These are phyloP conservation scores for Nitzschia sp. DNA, from an alignment of 108 stramenopile species.

Conservation along the genomic window DNA sequence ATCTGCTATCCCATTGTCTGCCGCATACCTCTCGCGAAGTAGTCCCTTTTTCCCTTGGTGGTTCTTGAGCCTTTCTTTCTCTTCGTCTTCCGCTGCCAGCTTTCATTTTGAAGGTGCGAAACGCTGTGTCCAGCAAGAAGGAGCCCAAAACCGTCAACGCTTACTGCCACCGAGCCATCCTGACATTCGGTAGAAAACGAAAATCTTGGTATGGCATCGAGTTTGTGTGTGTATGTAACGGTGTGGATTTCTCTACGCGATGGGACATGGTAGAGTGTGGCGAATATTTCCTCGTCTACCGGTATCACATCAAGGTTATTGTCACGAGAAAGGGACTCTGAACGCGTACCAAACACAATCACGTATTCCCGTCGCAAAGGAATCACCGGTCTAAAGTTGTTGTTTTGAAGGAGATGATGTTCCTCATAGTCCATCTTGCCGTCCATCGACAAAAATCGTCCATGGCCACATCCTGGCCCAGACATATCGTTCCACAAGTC, in stretches of 20 bases:
- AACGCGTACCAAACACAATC: not conserved
- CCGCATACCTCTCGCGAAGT: conserved; percentile 11
- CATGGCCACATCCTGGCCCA: not conserved
- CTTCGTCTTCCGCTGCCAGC: not conserved
- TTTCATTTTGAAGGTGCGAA: not conserved
- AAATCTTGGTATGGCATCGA: not conserved
- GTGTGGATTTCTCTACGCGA: not conserved
- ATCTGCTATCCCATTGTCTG: conserved; percentile 5
- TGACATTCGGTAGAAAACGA: not conserved
- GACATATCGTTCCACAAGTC: not conserved
- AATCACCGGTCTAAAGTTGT: not conserved
- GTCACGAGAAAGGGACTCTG: not conserved
- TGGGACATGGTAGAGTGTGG: not conserved
- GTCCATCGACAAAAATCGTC: no score
- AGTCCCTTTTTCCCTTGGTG: conserved; percentile 2
- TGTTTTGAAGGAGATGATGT: not conserved
- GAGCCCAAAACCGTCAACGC: not conserved
- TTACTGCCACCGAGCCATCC: not conserved
- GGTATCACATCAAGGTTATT: not conserved
- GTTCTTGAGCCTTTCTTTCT: not conserved
- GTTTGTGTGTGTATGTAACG: not conserved
- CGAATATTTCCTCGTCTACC: not conserved
- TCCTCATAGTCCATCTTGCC: no score
- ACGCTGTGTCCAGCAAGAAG: conserved; percentile 6
- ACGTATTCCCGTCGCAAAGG: not conserved